Conservation (phyloP, 257 asterid species). For the Hygrophila difformis region DNA sequence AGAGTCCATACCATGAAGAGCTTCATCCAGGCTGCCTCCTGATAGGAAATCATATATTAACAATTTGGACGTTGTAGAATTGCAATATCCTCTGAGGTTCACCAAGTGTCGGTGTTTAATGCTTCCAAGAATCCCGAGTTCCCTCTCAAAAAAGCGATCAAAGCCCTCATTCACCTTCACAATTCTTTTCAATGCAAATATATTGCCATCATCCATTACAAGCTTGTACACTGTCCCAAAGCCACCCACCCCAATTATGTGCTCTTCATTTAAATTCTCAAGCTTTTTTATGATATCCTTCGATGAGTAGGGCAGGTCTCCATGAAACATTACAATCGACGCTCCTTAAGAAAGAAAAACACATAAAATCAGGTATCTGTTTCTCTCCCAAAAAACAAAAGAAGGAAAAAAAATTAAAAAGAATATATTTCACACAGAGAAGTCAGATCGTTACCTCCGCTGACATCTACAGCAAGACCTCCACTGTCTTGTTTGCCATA, state of each 20-base stretch:
- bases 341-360: slow-evolving; percentile 45
- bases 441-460: slow-evolving; percentile 59
- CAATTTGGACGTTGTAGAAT: slow-evolving; percentile 69
- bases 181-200: slow-evolving; percentile 73
- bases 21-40: slow-evolving; percentile 88
- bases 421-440: background rate
- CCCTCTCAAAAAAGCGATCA: slow-evolving; percentile 76
- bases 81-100: slow-evolving; percentile 85
- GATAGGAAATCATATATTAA: slow-evolving; percentile 68
- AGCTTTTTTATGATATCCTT: slow-evolving; percentile 72
- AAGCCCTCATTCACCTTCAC: slow-evolving; percentile 68
- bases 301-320: slow-evolving; percentile 78
- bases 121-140: slow-evolving; percentile 86
- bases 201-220: slow-evolving; percentile 83
- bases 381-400: background rate
- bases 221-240: slow-evolving; percentile 93
- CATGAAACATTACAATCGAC: slow-evolving; percentile 77
- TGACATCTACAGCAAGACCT: slow-evolving; percentile 71
- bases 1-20: slow-evolving; percentile 50
- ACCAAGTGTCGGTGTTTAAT: slow-evolving; percentile 70
- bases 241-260: slow-evolving; percentile 84
- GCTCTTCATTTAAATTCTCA: slow-evolving; percentile 75
- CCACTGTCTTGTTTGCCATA: slow-evolving; percentile 62
- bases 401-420: slow-evolving; percentile 1
- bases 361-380: background rate